Base-by-base conservation (phyloP, 2,329 filamentous ascomycete genomes). In the Lachnellula suecica region DNA sequence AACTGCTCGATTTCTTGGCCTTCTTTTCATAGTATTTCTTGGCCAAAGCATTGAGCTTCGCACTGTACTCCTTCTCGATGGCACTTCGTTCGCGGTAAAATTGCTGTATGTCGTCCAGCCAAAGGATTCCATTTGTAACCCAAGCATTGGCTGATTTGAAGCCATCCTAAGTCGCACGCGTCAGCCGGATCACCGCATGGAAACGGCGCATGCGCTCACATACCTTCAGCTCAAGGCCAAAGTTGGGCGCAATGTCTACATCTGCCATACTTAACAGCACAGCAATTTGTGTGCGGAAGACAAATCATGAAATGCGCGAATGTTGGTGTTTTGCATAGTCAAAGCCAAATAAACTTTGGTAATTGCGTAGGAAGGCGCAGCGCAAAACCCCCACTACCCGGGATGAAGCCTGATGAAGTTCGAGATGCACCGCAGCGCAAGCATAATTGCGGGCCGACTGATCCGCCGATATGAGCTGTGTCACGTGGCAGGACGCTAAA, bases 21-120 rank as follows among this genome's bases (percentile, higher is more conserved):
- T 97, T 99, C 78, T 95, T 95, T 66, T 99, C 95, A 68, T 91
- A 94, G 76, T 97, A 97, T 71, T 94, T 97, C 77, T 94, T 96
- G 50, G 93, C 94, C 46, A 99, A 77, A 2, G 84, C 85, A 62
- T 83, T 88, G 59, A 99, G 84, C 72, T 93, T 97, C 59, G 87
- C 81, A 64, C 90, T 88, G 71, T 99, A 97, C 70, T 99, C 95
- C 74, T 96, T 97, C 74, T 99, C 94, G 70, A 99, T 96, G 31
- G 78, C 84, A 68, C 91, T 90, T 52, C 95, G 84, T 72, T 99
- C 94, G 59, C 94, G 89, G 77, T 97, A 99, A 77, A 97, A 99
- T 67, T 90, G 86, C 71, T 99, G 91, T 58, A 99, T 89, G 65
- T 99, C 94, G 66, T 97, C 93, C 54, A 99, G 85, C 93, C 93